Evolutionary conservation across 106 monocot genomes (phyloP).

Genomic region (Allium cepa): DNA sequence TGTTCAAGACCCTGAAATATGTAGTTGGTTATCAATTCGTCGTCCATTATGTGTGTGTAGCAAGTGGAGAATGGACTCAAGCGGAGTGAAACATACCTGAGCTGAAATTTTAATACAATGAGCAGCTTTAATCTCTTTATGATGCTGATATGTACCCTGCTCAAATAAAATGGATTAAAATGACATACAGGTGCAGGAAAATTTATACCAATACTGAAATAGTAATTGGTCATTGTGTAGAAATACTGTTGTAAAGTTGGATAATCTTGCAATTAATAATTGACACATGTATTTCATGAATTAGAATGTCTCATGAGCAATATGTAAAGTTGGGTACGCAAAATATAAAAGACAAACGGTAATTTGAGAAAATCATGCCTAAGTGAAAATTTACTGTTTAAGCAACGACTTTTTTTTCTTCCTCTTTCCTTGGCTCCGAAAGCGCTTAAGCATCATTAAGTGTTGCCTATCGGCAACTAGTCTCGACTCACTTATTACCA

Average conservation of each 20-base stretch:
- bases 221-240: too few relatives aligned
- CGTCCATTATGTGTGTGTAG: not conserved
- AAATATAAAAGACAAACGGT: conserved; percentile 85
- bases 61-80: not conserved
- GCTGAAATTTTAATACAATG: conserved; percentile 13
- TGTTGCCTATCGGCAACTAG: conserved; percentile 14
- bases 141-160: conserved; percentile 9
- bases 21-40: not conserved
- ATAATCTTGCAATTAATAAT: too few relatives aligned
- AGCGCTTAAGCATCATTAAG: conserved; percentile 10
- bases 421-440: too few relatives aligned
- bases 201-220: too few relatives aligned
- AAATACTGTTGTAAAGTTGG: too few relatives aligned
- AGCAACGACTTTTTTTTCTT: too few relatives aligned
- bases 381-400: conserved; percentile 31
- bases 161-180: too few relatives aligned
- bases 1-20: conserved; percentile 21
- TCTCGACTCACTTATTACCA: too few relatives aligned
- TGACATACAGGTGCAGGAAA: too few relatives aligned
- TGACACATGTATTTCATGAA: too few relatives aligned
- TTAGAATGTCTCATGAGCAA: too few relatives aligned
- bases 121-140: conserved; percentile 18
- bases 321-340: conserved; percentile 15
- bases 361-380: conserved; percentile 89
- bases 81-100: conserved; percentile 2